These are phyloP conservation scores for Lachnellula willkommii DNA, from an alignment of 2,329 filamentous ascomycete species.

Conservation along the genomic window DNA sequence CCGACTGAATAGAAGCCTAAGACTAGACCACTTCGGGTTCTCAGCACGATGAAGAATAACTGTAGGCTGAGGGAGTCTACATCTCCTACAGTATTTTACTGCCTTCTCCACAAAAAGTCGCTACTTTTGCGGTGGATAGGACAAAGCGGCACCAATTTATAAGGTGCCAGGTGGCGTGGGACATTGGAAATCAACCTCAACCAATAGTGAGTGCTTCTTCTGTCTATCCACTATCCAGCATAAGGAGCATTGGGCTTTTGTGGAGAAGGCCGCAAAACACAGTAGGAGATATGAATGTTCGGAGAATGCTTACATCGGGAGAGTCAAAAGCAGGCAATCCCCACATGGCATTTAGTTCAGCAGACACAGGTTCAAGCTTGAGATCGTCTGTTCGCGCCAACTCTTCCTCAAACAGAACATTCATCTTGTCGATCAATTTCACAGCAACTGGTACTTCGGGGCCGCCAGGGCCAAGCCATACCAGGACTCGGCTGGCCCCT, in stretches of 20 bases:
- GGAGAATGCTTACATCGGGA: neutral
- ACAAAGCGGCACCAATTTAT: too few relatives aligned
- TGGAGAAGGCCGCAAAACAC: too few relatives aligned
- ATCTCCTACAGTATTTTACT: too few relatives aligned
- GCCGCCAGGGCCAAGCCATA: constrained; percentile 20
- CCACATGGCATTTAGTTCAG: neutral
- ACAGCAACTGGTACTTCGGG: neutral
- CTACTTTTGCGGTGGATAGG: too few relatives aligned
- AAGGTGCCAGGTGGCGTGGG: too few relatives aligned
- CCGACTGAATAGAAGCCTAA: neutral
- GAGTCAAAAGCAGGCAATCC: neutral
- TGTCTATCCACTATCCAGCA: too few relatives aligned
- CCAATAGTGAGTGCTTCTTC: too few relatives aligned
- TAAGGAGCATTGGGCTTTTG: too few relatives aligned
- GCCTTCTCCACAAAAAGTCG: too few relatives aligned
- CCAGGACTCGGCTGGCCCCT: constrained; percentile 13
- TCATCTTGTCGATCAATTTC: neutral
- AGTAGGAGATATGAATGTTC: too few relatives aligned
- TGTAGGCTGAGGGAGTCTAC: too few relatives aligned
- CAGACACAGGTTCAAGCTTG: neutral
- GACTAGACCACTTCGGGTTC: neutral
- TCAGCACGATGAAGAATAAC: neutral
- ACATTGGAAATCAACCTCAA: too few relatives aligned
- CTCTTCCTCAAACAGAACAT: neutral
- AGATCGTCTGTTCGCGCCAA: neutral